Evolutionary conservation across 106 monocot genomes (phyloP), one percentile per base, ranked within the genome.

Genomic region (Xerophyta viscosa): DNA sequence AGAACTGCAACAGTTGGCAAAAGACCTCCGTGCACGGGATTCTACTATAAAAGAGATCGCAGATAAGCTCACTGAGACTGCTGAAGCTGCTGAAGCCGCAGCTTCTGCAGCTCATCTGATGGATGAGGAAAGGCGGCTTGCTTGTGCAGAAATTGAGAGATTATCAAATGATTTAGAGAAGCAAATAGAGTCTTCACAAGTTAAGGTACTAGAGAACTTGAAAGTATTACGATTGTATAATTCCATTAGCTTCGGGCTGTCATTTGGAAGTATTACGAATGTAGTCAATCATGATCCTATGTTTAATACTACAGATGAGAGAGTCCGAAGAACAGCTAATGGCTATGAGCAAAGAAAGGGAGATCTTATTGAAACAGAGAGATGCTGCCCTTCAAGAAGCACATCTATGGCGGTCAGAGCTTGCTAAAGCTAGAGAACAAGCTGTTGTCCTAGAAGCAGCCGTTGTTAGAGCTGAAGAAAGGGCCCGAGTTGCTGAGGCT

Each of bases 81-180:
- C 96, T 58, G 78, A 81, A 42, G 82, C 96, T 57, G 96, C 96
- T 54, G 85, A 98, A 66, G 66, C 85, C 17, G 89, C 96, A 67
- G 89, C 96, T 48, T 73, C 73, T 79, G 96, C 89, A 19, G 96
- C 85, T 48, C 82, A 71, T 71, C 57, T 62, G 41, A 89, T 89
- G 73, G 96, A 98, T 69, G 85, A 89, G 71, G 79, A 82, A 52
- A 78, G 96, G 60, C 81, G 71, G 69, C 37, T 71, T 71, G 68
- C 73, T 46, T 73, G 42, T 52, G 53, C 71, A 31, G 76, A 98
- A 72, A 66, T 82, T 71, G 82, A 85, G 46, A 66, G 62, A n/a
- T 54, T 98, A 29, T 89, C 64, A 29, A 66, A 48, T n/a, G 82
- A 96, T 17, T 24, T 63, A 19, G 61, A 76, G 48, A 86, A 78